Evolutionary conservation across 495 filamentous ascomycete species (phyloP), one percentile per base, ranked within the genome.

Genomic region (Talaromyces adpressus): DNA sequence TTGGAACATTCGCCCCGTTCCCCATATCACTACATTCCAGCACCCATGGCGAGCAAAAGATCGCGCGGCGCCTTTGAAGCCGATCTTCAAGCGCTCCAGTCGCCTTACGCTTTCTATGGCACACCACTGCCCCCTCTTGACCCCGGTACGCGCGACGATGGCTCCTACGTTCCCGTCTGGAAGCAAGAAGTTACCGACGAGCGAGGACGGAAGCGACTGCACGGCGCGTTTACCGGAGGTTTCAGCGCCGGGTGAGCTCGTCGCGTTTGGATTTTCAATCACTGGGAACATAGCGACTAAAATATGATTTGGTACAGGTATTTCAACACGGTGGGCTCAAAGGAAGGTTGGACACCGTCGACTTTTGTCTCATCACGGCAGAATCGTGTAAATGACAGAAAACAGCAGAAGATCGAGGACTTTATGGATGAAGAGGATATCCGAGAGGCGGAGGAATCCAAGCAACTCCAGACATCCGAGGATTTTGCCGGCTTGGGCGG

Each of bases 401-500:
- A 71, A 54, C 78, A 86, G 67, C 86, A 90, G 71, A 86, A 86
- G 32, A 82, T 87, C 8, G 93, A 98, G 68, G 94, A 98, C 70
- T 98, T 92, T 65, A 98, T 98, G 94, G 94, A 98, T 66, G 95
- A 96, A 65, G 95, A 98, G 75, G 94, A 98, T 75, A 77, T 96
- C 11, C 89, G 90, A 11, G 93, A 97, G 66, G 88, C 88, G 2
- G 92, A 87, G 59, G 93, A 97, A 73, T 81, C 87, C 3, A 82
- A 82, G 66, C 82, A 80, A 54, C 72, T 98, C 32, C 85, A 93
- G 67, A 96, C 89, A 0, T 77, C 84, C 1, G 77, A 84, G 30
- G 82, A 79, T 0, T 97, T 93, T 71, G 81, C 91, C 7, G 91
- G 90, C 0, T 79, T 97, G 18, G 94, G 94, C 1, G 81, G 85